Evolutionary conservation across 345 rosid genomes (phyloP).

Genomic region (Pistacia atlantica): DNA sequence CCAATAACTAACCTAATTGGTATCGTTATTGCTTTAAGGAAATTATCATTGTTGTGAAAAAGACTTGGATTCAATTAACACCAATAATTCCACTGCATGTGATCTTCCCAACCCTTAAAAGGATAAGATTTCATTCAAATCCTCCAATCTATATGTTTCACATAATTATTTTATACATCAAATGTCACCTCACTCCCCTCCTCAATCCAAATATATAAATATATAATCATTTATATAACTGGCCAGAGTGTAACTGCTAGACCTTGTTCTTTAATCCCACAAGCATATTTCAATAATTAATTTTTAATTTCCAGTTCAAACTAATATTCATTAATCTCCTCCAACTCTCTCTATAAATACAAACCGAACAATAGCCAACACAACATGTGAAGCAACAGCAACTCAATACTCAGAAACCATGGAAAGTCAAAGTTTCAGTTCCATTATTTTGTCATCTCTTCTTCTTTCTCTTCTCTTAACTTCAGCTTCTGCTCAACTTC

Average conservation of each 20-base stretch:
- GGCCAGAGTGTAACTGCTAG: constrained; percentile 1
- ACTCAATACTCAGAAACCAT: background rate
- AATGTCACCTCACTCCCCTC: background rate
- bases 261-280: background rate
- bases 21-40: too few species aligned
- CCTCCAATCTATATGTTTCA: background rate
- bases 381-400: background rate
- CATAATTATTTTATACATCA: background rate
- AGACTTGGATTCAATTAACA: too few species aligned
- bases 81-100: background rate
- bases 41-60: too few species aligned
- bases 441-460: background rate
- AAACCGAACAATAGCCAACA: background rate
- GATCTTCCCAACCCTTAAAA: background rate
- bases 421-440: constrained; percentile 21
- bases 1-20: too few species aligned
- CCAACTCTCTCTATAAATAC: too few species aligned
- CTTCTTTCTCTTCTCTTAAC: constrained; percentile 21
- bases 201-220: background rate
- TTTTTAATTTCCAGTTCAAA: too few species aligned
- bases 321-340: background rate
- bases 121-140: too few species aligned
- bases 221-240: too few species aligned
- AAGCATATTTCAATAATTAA: too few species aligned
- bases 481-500: constrained; percentile 40